Evolutionary conservation across 805 yeast genomes (phyloP).

Genomic region (Saccharomycopsis selenospora): DNA sequence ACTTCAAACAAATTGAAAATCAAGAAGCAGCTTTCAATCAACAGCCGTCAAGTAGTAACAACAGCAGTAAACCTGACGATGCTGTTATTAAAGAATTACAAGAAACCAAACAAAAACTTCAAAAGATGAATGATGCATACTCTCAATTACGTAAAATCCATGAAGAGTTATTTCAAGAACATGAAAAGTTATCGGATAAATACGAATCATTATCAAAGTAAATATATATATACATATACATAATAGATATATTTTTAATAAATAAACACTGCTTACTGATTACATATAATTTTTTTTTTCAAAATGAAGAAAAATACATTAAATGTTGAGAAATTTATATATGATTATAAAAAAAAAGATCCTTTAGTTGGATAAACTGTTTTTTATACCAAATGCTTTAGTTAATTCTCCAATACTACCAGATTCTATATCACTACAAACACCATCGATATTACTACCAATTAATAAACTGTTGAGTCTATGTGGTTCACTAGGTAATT

Average conservation of each 20-base stretch:
- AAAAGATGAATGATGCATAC: slow-evolving; percentile 51
- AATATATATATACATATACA: slow-evolving; percentile 11
- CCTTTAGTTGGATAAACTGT: slow-evolving; percentile 37
- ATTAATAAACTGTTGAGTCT: slow-evolving; percentile 64
- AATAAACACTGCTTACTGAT: too few species aligned
- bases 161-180: slow-evolving; percentile 49
- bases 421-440: slow-evolving; percentile 65
- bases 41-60: slow-evolving; percentile 3
- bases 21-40: slow-evolving; percentile 10
- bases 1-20: slow-evolving; percentile 31
- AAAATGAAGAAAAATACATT: too few species aligned
- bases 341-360: too few species aligned
- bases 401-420: slow-evolving; percentile 59
- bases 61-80: slow-evolving; percentile 4
- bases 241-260: neutral
- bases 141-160: slow-evolving; percentile 50
- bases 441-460: slow-evolving; percentile 60
- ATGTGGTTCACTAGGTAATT: slow-evolving; percentile 67
- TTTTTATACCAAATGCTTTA: slow-evolving; percentile 53
- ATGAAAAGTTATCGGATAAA: slow-evolving; percentile 32
- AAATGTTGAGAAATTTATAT: too few species aligned
- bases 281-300: too few species aligned
- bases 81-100: slow-evolving; percentile 25
- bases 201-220: too few species aligned
- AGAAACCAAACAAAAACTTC: slow-evolving; percentile 37